A percentile compares a stretch with the other conserved stretches of the same genome.
These are phyloP conservation scores for Cyberlindnera maritima DNA, from an alignment of 805 yeast genomes.

Conservation along the genomic window DNA sequence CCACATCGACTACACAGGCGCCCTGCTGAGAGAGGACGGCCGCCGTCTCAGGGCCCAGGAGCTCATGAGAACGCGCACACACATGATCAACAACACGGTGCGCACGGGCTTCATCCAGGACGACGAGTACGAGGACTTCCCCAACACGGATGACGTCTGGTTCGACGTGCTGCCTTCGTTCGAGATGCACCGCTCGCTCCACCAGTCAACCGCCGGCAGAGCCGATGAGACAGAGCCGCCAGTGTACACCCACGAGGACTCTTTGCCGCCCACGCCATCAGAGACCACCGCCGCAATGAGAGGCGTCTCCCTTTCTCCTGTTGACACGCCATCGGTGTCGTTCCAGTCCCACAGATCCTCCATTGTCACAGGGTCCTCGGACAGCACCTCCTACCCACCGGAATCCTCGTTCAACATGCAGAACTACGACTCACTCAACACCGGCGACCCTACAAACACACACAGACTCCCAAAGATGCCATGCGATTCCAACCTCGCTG, in stretches of 20 bases:
- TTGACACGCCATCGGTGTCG: neutral
- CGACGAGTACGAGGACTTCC: conserved; percentile 10
- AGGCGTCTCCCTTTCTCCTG: neutral
- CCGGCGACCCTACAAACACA: conserved; percentile 29
- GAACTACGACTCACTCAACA: neutral
- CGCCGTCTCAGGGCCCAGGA: conserved; percentile 12
- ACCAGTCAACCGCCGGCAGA: conserved; percentile 37
- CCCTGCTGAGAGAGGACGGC: conserved; percentile 10
- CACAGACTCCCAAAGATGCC: conserved; percentile 40
- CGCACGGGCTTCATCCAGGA: conserved; percentile 13
- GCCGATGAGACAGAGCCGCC: conserved; percentile 37
- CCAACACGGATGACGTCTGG: conserved; percentile 7
- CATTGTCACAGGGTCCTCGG: neutral
- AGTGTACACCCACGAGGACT: conserved; percentile 26
- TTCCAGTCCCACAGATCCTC: neutral
- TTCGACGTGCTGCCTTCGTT: conserved; percentile 66
- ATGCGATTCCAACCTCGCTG: conserved; percentile 38
- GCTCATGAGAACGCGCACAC: neutral
- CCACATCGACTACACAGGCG: conserved; percentile 16
- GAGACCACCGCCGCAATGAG: neutral
- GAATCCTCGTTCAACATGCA: neutral
- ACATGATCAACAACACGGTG: conserved; percentile 4
- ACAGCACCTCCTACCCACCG: neutral
- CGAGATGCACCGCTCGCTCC: conserved; percentile 57
- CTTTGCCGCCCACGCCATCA: neutral